These are phyloP conservation scores for Rhodocollybia butyracea DNA, from an alignment of 768 basidiomycete genomes.

Conservation along the genomic window DNA sequence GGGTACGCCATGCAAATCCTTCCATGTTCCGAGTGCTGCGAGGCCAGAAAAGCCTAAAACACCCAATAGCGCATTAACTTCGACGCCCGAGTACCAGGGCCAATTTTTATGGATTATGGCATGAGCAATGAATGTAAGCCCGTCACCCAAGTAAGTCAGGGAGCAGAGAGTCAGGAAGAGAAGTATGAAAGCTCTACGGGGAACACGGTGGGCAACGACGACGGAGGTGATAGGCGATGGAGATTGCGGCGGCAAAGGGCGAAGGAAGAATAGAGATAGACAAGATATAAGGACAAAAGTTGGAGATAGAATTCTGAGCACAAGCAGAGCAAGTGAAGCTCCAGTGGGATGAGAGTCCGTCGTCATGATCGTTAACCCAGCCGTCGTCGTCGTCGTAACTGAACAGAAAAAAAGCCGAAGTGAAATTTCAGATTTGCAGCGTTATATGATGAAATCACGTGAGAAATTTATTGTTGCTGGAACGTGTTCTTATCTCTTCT, in stretches of 20 bases:
- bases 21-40: constrained; percentile 75
- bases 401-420: constrained; percentile 10
- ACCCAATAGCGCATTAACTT: constrained; percentile 65
- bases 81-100: constrained; percentile 60
- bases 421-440: neutral
- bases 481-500: neutral
- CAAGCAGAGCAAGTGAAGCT: constrained; percentile 41
- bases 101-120: constrained; percentile 65
- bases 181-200: constrained; percentile 76
- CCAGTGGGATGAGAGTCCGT: constrained; percentile 16
- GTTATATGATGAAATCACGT: no score
- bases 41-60: constrained; percentile 69
- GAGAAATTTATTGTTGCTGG: no score
- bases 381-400: constrained; percentile 18
- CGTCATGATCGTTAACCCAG: constrained; percentile 26
- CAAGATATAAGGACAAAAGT: constrained; percentile 59
- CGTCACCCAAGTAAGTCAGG: constrained; percentile 77
- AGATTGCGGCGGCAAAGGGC: constrained; percentile 38
- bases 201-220: constrained; percentile 67
- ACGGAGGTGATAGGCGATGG: constrained; percentile 74
- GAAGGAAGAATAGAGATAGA: constrained; percentile 54
- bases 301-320: constrained; percentile 66
- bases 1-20: constrained; percentile 66
- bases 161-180: constrained; percentile 64
- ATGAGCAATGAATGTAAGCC: constrained; percentile 63